These are phyloP conservation scores for Colletotrichum spaethianum DNA, from an alignment of 2,329 filamentous ascomycete genomes.

Conservation along the genomic window DNA sequence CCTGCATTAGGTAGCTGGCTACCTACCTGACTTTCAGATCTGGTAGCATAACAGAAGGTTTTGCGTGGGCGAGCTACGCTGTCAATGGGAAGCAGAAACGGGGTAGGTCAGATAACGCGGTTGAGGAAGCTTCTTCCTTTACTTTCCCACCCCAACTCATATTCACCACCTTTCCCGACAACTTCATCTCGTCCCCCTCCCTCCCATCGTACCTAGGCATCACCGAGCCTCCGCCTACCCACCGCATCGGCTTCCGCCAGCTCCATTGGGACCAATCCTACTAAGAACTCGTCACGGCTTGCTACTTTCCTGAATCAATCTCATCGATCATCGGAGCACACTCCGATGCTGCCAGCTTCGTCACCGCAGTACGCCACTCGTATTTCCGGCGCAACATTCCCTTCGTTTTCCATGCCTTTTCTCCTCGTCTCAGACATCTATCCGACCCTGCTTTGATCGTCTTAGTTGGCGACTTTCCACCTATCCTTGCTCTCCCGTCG, in stretches of 20 bases:
- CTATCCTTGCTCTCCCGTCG: conserved; percentile 27
- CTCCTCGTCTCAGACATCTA: not conserved
- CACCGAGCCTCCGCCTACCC: not conserved
- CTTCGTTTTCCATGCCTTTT: not conserved
- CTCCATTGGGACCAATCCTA: not conserved
- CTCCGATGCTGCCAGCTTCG: conserved; percentile 13
- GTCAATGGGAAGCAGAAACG: not conserved
- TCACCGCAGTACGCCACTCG: not conserved
- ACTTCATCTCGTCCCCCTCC: conserved; percentile 7
- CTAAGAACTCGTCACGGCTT: not conserved
- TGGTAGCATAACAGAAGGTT: not conserved
- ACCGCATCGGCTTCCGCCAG: conserved; percentile 11
- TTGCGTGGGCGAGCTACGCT: not conserved
- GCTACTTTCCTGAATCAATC: conserved; percentile 9
- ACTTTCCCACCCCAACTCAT: not conserved
- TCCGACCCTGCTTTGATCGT: conserved; percentile 24
- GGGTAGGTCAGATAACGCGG: not conserved
- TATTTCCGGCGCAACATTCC: not conserved
- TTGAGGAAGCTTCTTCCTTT: not conserved
- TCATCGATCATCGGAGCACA: conserved; percentile 24
- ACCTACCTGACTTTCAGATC: not conserved
- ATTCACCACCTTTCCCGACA: conserved; percentile 2
- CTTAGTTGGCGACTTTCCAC: conserved; percentile 6
- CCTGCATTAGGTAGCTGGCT: not conserved
- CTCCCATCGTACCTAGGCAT: not conserved